Evolutionary conservation across 2,329 filamentous ascomycete species (phyloP).

Genomic region (Arthrobotrys conoides): DNA sequence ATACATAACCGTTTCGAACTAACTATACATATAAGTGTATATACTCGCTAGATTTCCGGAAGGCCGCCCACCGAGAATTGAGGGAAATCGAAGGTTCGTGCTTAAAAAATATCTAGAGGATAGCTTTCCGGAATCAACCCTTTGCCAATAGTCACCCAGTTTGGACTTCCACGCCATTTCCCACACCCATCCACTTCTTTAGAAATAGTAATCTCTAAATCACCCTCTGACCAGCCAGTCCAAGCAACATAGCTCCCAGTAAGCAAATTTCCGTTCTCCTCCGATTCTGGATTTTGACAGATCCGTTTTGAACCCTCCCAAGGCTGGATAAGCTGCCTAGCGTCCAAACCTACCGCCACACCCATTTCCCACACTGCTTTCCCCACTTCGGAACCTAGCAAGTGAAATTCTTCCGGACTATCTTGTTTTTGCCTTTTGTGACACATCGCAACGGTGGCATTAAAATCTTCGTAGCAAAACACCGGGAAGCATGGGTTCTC

Average conservation of each 20-base stretch:
- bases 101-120: constrained; percentile 25
- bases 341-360: constrained; percentile 9
- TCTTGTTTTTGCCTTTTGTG: constrained; percentile 19
- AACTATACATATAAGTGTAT: background rate
- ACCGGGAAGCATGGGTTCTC: constrained; percentile 32
- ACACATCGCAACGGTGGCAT: constrained; percentile 30
- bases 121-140: background rate
- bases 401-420: too few species aligned
- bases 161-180: constrained; percentile 30
- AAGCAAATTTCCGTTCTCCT: background rate
- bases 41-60: background rate
- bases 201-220: constrained; percentile 38
- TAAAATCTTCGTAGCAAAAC: constrained; percentile 34
- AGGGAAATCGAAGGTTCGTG: background rate
- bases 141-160: constrained; percentile 45
- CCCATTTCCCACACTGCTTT: constrained; percentile 40
- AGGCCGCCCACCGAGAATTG: background rate
- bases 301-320: constrained; percentile 14
- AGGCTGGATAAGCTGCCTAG: background rate
- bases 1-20: background rate
- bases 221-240: constrained; percentile 47
- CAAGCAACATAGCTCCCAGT: constrained; percentile 31
- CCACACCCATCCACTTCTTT: constrained; percentile 27
- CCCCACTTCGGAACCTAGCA: constrained; percentile 27
- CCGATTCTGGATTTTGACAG: constrained; percentile 21